These are phyloP conservation scores for Aquilaria yunnanensis DNA, from an alignment of 345 rosid species.

Conservation along the genomic window DNA sequence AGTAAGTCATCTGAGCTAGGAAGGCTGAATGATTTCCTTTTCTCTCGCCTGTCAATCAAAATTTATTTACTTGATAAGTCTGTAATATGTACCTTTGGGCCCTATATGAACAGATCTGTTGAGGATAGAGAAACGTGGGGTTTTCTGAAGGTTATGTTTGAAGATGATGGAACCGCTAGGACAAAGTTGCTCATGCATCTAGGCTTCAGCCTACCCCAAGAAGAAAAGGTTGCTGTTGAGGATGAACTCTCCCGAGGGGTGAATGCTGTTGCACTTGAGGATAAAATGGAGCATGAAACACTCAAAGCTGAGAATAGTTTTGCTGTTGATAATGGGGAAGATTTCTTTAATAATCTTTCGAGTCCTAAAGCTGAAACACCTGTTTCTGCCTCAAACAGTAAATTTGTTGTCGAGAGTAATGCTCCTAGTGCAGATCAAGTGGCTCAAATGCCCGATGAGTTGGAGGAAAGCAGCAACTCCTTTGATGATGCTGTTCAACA, in stretches of 20 bases:
- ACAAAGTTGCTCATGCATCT: constrained; percentile 85
- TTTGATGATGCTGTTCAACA: constrained; percentile 84
- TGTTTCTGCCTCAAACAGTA: constrained; percentile 35
- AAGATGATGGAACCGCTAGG: constrained; percentile 90
- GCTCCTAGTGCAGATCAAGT: constrained; percentile 28
- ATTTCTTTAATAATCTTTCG: constrained; percentile 90
- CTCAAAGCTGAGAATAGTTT: constrained; percentile 38
- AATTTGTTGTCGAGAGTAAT: constrained; percentile 35
- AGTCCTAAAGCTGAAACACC: constrained; percentile 88
- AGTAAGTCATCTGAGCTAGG: constrained; percentile 43
- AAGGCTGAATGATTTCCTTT: not conserved
- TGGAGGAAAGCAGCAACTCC: constrained; percentile 61
- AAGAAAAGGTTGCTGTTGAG: constrained; percentile 36
- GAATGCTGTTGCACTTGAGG: constrained; percentile 44
- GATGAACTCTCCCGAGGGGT: constrained; percentile 50
- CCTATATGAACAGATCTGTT: constrained; percentile 34
- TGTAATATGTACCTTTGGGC: too few species aligned
- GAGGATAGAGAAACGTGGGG: constrained; percentile 95
- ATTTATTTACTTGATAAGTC: too few species aligned
- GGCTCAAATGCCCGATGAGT: constrained; percentile 39
- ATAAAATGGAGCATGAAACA: constrained; percentile 33
- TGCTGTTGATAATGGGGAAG: constrained; percentile 84
- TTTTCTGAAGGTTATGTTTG: constrained; percentile 85
- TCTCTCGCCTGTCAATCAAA: too few species aligned
- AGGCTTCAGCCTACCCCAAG: constrained; percentile 72